A percentile compares a stretch with the other conserved stretches of the same genome.
phyloP scores from a whole-genome alignment of 148 eudicot genomes.

The Chenopodium suecicum region DNA sequence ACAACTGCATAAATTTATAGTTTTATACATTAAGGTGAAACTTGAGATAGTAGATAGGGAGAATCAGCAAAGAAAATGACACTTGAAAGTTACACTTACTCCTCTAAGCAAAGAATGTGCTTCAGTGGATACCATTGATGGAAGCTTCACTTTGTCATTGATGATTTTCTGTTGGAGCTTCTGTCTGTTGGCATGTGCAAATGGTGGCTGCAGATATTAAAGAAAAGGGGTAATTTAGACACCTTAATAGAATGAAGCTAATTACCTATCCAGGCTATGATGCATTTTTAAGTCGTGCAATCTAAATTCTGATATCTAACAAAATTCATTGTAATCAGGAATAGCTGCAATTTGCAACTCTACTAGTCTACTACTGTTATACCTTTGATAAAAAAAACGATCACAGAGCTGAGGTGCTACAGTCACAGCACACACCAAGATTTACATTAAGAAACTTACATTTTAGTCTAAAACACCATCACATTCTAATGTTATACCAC shows the following conservation, averaged over 20 bases:
- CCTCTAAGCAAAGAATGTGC: conserved; percentile 91
- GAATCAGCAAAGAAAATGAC: background rate
- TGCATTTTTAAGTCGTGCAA: background rate
- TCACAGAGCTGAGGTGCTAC: background rate
- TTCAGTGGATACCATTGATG: conserved; percentile 69
- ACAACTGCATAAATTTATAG: conserved; percentile 37
- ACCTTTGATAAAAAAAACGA: background rate
- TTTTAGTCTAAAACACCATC: background rate
- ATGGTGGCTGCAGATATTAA: conserved; percentile 67
- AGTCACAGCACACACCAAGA: background rate
- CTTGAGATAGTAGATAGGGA: background rate
- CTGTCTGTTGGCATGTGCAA: conserved; percentile 69
- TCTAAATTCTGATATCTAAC: background rate
- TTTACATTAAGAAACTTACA: background rate
- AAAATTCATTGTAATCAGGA: background rate
- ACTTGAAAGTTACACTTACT: conserved; percentile 41
- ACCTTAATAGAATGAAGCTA: background rate
- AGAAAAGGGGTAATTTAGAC: background rate
- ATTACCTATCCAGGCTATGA: background rate
- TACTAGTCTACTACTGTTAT: background rate
- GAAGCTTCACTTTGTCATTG: conserved; percentile 81
- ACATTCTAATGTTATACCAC: background rate
- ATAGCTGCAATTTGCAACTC: background rate
- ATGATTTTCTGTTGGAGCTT: conserved; percentile 88
- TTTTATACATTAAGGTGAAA: background rate